Evolutionary conservation across 148 eudicot species (phyloP), one percentile per base, ranked within the genome.

Genomic region (Heliosperma pusillum): DNA sequence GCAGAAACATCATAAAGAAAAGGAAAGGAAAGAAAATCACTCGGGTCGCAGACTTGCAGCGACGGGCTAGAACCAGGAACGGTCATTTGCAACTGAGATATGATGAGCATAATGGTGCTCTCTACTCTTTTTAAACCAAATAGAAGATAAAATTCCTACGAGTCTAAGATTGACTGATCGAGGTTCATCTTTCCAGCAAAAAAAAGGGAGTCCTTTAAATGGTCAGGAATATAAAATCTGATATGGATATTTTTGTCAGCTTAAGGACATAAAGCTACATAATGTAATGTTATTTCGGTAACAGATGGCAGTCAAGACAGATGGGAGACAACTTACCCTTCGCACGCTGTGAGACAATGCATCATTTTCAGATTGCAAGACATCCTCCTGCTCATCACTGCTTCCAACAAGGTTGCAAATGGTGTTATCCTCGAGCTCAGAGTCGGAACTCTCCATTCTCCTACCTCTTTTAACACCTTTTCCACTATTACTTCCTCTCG

Each of bases 241-340:
- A 50, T 17, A 47, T 47, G 55, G 17, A 2, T 13, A 47, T 69
- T 47, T 25, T 16, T 6, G 40, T 68, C n/a, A 68, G 57, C 56
- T 13, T 5, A 20, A 10, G 57, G n/a, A 69, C 21, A 20, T 69
- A 69, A 25, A 47, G 36, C 55, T 12, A 11, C 66, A 19, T 67
- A 67, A 2, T 2, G 50, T 30, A 42, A 69, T 17, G 30, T 12
- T 11, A 5, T 69, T 45, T 1, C 63, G 40, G 26, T 22, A 66
- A 66, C 59, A 21, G 15, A 42, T 26, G 42, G 36, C 76, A 70
- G 27, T 69, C 72, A 57, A 27, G 60, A 68, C 42, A 66, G 53
- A 71, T 56, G 62, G 56, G 45, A 67, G 56, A 77, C 71, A 73
- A 53, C 78, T 59, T 90, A 94, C 98, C 93, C 88, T 86, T 53